Evolutionary conservation across 2,329 filamentous ascomycete genomes (phyloP), one percentile per base, ranked within the genome.

Genomic region (Stagonosporopsis rhizophila): DNA sequence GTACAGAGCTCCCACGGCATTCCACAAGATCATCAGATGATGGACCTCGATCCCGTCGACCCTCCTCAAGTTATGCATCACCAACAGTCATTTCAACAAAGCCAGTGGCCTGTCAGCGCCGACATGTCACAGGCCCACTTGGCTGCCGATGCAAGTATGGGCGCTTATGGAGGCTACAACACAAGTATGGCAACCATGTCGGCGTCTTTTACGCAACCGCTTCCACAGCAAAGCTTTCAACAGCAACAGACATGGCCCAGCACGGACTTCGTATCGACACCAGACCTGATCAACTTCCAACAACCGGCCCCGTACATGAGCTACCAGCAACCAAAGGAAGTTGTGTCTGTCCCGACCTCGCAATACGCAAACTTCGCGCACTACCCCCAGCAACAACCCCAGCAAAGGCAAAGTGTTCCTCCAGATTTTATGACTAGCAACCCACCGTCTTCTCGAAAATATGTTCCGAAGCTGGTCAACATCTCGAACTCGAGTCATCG

Each of bases 31-130:
- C 61, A 68, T 7, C 65, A 60, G 19, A 67, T 75, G 68, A 75
- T 75, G 73, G 73, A 75, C 20, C 61, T 75, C 20, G 73, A 75
- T 48, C 61, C 71, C 0, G 69, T 73, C 11, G 72, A 74, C n/a
- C 60, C 70, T 15, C 56, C 64, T 9, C 73, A 72, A 35, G 56
- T 52, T 22, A 67, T 74, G 61, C 71, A 73, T 14, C 53, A 56
- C n/a, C 66, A 69, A 17, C 71, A 68, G 42, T 59, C 59, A 19
- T 56, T 73, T 38, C 65, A 71, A 41, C 67, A 68, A 46, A 55
- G 59, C 15, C 69, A 72, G 52, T 75, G 73, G 73, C 72, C 73
- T 35, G 73, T 74, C 52, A 72, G 64, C 48, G 63, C 61, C 23
- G 69, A 74, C 27, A 73, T 75, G 61, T 64, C 68, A 8, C 69